These are phyloP conservation scores for Vigna hirtella DNA, from an alignment of 306 rosid species.

Conservation along the genomic window DNA sequence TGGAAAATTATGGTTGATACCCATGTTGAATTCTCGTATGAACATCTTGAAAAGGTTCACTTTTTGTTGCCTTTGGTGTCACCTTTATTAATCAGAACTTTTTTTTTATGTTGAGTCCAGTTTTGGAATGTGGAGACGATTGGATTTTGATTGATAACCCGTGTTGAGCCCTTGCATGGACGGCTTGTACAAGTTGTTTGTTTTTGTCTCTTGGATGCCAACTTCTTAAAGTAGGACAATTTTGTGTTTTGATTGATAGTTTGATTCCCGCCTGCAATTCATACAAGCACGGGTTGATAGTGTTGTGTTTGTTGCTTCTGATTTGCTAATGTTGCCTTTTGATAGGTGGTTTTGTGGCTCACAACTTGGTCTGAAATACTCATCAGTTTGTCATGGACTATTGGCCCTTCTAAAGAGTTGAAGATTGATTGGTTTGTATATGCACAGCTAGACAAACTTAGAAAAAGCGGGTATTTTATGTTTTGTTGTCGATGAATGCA, in stretches of 20 bases:
- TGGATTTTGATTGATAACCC: conserved; percentile 20
- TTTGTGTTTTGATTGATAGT: conserved; percentile 34
- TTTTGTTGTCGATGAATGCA: conserved; percentile 29
- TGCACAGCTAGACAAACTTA: conserved; percentile 37
- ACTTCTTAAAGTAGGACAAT: conserved; percentile 19
- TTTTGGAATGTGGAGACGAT: neutral
- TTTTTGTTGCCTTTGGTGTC: conserved; percentile 7
- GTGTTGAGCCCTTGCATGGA: neutral
- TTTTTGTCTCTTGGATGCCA: conserved; percentile 3
- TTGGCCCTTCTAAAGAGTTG: conserved; percentile 39
- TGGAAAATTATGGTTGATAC: conserved; percentile 27
- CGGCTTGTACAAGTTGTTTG: conserved; percentile 2
- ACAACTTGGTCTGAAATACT: conserved; percentile 30
- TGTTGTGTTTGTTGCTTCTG: conserved; percentile 37
- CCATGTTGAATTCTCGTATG: conserved; percentile 17
- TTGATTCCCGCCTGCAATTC: conserved; percentile 29
- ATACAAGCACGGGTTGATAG: conserved; percentile 15
- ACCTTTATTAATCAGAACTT: neutral
- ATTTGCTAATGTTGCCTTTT: conserved; percentile 28
- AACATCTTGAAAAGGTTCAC: conserved; percentile 19
- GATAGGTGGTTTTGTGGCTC: conserved; percentile 43
- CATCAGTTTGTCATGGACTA: conserved; percentile 30
- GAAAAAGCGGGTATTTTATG: conserved; percentile 17
- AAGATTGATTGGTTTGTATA: conserved; percentile 30
- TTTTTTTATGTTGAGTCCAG: neutral